A percentile compares a stretch with the other conserved stretches of the same genome.
Conservation (phyloP, 495 filamentous ascomycete genomes). For the Corynascus novoguineensis region DNA sequence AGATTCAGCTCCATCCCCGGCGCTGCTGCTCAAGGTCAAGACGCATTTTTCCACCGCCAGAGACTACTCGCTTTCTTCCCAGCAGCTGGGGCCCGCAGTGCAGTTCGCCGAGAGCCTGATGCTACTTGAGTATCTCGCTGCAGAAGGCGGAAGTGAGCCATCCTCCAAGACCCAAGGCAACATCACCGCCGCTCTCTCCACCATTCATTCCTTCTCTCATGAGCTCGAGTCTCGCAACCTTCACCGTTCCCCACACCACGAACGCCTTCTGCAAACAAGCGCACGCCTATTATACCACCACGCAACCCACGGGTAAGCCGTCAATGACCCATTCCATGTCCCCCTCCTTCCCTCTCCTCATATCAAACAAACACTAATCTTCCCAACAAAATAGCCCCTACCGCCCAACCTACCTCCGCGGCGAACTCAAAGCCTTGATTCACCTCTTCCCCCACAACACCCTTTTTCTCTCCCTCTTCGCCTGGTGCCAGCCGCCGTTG, state of each 20-base stretch:
- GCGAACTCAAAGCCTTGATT: constrained; percentile 54
- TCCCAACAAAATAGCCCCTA: constrained; percentile 41
- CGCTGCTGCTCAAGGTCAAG: constrained; percentile 50
- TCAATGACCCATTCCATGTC: neutral
- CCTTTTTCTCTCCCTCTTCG: constrained; percentile 64
- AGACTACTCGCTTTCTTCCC: constrained; percentile 50
- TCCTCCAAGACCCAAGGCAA: constrained; percentile 40
- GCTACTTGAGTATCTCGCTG: constrained; percentile 58
- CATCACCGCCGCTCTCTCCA: constrained; percentile 45
- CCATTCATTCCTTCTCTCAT: constrained; percentile 33
- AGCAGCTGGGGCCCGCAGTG: constrained; percentile 40
- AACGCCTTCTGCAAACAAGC: constrained; percentile 61
- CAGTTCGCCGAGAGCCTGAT: constrained; percentile 55
- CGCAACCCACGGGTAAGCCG: constrained; percentile 47
- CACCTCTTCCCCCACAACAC: constrained; percentile 68
- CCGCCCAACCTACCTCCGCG: constrained; percentile 58
- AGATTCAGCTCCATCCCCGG: constrained; percentile 25
- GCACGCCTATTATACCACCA: constrained; percentile 66
- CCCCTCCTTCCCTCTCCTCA: neutral
- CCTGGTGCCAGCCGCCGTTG: constrained; percentile 59
- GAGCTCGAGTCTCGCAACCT: constrained; percentile 46
- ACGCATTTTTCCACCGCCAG: constrained; percentile 53
- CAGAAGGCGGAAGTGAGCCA: constrained; percentile 28
- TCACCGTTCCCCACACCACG: constrained; percentile 45
- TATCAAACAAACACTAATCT: neutral